Base-by-base conservation (phyloP, 768 basidiomycete species). In the Gautieria morchelliformis region DNA sequence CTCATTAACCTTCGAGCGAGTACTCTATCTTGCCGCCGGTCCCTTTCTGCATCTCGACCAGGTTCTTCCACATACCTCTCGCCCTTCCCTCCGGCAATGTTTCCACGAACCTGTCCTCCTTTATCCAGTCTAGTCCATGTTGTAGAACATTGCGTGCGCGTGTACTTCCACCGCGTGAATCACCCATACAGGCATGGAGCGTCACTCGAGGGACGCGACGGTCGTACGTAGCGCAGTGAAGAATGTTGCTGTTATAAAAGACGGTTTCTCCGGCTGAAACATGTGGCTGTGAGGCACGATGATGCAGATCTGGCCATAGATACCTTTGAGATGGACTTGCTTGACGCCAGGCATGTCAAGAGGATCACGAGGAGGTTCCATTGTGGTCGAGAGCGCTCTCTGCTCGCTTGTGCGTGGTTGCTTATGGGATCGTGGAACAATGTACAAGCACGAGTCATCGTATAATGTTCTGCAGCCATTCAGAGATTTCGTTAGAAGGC, bases 241-340 rank as follows among this genome's bases (percentile, higher is more conserved):
- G 72, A 58, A 89, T 83, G 65, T 90, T 89, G 61, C 78, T 81
- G 64, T 87, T 87, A 67, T 90, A 89, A 67, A 90, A 89, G 22
- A 86, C 84, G 0, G 84, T 84, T 58, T 90, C 83, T 0, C 87
- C 86, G 0, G 82, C 86, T 84, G 61, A 44, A 17, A 5, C 35
- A 37, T 37, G 9, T 3, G 35, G 2, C 10, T 37, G 2, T 10
- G 35, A 37, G 35, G 35, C 35, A 37, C 4, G 14, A 9, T 37
- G 35, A 3, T 37, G 35, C 35, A 10, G 14, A 37, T 9, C 9
- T 37, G 35, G 14, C 35, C 4, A 27, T 9, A 4, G 68, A 78
- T 64, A 82, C 85, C 77, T 62, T 81, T 71, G 6, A 89, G 70
- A 0, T 68, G 69, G 33, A 87, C 73, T 35, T 68, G 75, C 2